Conservation (phyloP, 768 basidiomycete genomes). For the Filobasidium floriforme region DNA sequence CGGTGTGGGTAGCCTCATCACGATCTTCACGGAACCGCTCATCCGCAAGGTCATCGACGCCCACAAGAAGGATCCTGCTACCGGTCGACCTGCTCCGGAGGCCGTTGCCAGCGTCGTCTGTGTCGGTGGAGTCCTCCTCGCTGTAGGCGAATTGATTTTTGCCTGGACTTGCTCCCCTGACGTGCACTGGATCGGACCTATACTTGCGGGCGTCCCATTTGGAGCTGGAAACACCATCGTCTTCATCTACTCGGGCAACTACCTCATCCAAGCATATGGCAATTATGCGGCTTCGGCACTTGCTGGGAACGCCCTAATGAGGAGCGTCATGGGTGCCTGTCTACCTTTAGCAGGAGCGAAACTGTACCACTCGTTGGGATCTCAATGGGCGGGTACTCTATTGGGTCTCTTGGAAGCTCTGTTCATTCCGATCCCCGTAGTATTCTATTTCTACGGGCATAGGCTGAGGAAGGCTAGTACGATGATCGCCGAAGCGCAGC, state of each 20-base stretch:
- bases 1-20: constrained; percentile 36
- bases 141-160: constrained; percentile 31
- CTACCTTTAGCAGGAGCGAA: constrained; percentile 16
- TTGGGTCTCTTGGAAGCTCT: constrained; percentile 29
- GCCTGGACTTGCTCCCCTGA: constrained; percentile 29
- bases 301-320: constrained; percentile 63
- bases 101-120: constrained; percentile 45
- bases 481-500: constrained; percentile 5
- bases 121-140: constrained; percentile 43
- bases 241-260: constrained; percentile 58
- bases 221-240: constrained; percentile 53
- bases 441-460: constrained; percentile 30
- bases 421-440: constrained; percentile 30
- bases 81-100: constrained; percentile 45
- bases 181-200: constrained; percentile 60
- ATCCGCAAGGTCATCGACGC: constrained; percentile 43
- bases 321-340: no score
- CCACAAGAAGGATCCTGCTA: constrained; percentile 31
- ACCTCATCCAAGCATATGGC: constrained; percentile 64
- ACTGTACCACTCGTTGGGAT: constrained; percentile 41
- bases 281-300: constrained; percentile 61
- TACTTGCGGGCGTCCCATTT: constrained; percentile 54
- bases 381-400: constrained; percentile 33
- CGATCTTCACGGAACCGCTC: constrained; percentile 31
- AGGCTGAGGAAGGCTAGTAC: constrained; percentile 21